A percentile compares a stretch with the other conserved stretches of the same genome.
These are phyloP conservation scores for Candida quercuum DNA, from an alignment of 805 yeast species.

Conservation along the genomic window DNA sequence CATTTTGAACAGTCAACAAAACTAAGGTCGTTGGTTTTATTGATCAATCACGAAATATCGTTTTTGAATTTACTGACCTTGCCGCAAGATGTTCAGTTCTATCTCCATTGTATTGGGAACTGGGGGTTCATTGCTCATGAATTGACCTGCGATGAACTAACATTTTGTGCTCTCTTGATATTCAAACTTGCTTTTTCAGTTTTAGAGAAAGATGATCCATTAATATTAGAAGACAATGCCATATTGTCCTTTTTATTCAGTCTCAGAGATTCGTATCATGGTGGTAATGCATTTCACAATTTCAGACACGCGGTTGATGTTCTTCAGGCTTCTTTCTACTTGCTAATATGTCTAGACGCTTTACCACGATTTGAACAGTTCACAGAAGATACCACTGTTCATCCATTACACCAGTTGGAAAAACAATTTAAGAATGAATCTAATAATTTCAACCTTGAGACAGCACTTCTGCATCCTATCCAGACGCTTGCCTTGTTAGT, in stretches of 20 bases:
- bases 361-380: constrained; percentile 19
- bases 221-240: constrained; percentile 32
- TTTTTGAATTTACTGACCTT: constrained; percentile 22
- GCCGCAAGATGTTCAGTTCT: constrained; percentile 20
- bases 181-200: constrained; percentile 37
- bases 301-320: constrained; percentile 96
- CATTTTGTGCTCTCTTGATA: constrained; percentile 53
- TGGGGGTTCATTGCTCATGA: constrained; percentile 75
- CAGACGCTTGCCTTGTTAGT: constrained; percentile 60
- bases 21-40: constrained; percentile 13
- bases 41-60: constrained; percentile 25
- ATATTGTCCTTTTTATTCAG: constrained; percentile 57
- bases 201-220: constrained; percentile 9
- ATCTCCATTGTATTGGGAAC: constrained; percentile 38
- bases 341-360: constrained; percentile 32
- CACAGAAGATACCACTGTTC: constrained; percentile 10
- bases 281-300: constrained; percentile 89
- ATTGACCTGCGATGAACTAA: constrained; percentile 57
- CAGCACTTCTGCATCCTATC: constrained; percentile 23
- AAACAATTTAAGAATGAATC: neutral
- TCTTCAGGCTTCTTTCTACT: constrained; percentile 78
- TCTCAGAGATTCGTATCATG: constrained; percentile 73
- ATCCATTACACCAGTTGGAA: constrained; percentile 11
- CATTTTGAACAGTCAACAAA: constrained; percentile 9
- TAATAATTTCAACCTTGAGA: constrained; percentile 6